Conservation (phyloP, 495 filamentous ascomycete genomes). For the Penicillium ucsense region DNA sequence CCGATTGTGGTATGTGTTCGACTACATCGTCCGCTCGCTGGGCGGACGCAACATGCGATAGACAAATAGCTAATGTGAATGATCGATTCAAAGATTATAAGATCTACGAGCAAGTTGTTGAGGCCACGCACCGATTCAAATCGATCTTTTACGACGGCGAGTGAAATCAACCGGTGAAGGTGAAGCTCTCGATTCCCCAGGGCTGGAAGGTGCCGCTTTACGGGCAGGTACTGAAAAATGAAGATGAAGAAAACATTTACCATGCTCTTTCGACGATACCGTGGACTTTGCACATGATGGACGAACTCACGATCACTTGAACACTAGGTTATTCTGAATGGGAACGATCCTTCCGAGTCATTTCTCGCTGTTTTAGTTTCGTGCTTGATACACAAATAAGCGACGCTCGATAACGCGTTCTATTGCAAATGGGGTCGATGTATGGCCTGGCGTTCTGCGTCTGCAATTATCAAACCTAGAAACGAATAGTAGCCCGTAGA, state of each 20-base stretch:
- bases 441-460: no score
- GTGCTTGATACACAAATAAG: not conserved
- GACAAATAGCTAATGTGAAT: not conserved
- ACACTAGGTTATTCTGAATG: not conserved
- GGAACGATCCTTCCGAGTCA: not conserved
- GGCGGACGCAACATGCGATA: no score
- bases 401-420: not conserved
- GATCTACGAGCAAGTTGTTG: conserved; percentile 72
- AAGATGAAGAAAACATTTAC: no score
- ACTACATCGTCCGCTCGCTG: conserved; percentile 1
- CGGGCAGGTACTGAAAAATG: no score
- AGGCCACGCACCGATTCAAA: conserved; percentile 79
- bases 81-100: conserved; percentile 52
- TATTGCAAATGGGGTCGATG: no score
- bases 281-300: conserved; percentile 5
- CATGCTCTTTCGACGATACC: not conserved
- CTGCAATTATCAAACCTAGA: no score
- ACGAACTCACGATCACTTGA: conserved; percentile 16
- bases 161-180: not conserved
- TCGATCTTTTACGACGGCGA: conserved; percentile 61
- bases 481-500: no score
- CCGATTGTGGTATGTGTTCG: conserved; percentile 26
- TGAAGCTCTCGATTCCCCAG: no score
- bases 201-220: no score
- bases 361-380: no score